Percentiles rank a stretch among this genome's conserved stretches.
Conservation (phyloP, 1,284 basidiomycete species). For the Pyrrhoderma noxium region DNA sequence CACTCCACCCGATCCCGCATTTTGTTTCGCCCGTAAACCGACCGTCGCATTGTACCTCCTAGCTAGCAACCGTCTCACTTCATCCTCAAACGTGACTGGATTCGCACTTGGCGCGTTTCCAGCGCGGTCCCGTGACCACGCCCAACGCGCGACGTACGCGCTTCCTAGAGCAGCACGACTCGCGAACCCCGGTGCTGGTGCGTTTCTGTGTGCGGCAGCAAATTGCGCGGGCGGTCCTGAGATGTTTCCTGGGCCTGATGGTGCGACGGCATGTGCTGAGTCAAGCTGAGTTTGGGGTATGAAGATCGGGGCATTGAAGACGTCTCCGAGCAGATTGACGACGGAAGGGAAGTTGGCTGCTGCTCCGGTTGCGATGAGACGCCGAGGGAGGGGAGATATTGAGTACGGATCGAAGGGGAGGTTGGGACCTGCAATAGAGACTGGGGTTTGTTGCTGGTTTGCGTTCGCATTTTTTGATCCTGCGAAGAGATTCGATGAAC, state of each 20-base stretch:
- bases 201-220: slow-evolving; percentile 50
- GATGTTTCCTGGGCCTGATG: slow-evolving; percentile 10
- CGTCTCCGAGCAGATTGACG: slow-evolving; percentile 67
- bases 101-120: slow-evolving; percentile 30
- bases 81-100: slow-evolving; percentile 66
- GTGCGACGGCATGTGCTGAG: slow-evolving; percentile 53
- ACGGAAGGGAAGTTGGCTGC: slow-evolving; percentile 80
- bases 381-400: slow-evolving; percentile 20
- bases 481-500: slow-evolving; percentile 13
- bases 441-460: neutral
- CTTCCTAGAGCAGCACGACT: slow-evolving; percentile 61
- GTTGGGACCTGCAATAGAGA: neutral
- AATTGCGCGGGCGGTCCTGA: slow-evolving; percentile 9
- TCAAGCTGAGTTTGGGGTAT: slow-evolving; percentile 67
- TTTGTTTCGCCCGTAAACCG: slow-evolving; percentile 28
- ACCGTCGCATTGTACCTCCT: slow-evolving; percentile 65
- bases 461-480: neutral
- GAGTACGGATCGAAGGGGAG: slow-evolving; percentile 25
- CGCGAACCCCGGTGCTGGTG: slow-evolving; percentile 59
- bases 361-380: slow-evolving; percentile 52
- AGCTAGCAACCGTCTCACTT: slow-evolving; percentile 56
- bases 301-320: slow-evolving; percentile 71
- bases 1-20: neutral
- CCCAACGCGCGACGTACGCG: slow-evolving; percentile 73
- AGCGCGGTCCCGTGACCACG: slow-evolving; percentile 63